These are phyloP conservation scores for Aphanoascus verrucosus DNA, from an alignment of 2,329 filamentous ascomycete genomes.

Conservation along the genomic window DNA sequence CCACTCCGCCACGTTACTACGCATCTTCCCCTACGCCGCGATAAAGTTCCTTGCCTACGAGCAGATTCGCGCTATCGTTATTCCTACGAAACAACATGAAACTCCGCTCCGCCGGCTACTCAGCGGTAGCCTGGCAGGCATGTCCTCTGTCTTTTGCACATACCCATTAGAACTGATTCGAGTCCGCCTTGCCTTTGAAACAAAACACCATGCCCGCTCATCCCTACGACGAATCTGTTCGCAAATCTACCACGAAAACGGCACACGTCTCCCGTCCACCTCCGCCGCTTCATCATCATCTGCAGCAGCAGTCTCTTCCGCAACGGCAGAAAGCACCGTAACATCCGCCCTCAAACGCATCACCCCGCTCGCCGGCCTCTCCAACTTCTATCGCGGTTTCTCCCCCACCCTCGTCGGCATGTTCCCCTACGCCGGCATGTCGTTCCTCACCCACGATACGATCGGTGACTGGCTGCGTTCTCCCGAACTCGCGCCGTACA, in stretches of 20 bases:
- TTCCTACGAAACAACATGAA: slow-evolving; percentile 61
- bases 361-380: slow-evolving; percentile 55
- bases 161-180: slow-evolving; percentile 90
- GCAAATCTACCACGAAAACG: slow-evolving; percentile 74
- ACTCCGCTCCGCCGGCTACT: slow-evolving; percentile 59
- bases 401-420: slow-evolving; percentile 82
- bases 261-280: slow-evolving; percentile 25
- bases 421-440: slow-evolving; percentile 91
- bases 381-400: slow-evolving; percentile 95
- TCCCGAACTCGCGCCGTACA: slow-evolving; percentile 57
- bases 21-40: slow-evolving; percentile 93
- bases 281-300: slow-evolving; percentile 25
- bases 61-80: slow-evolving; percentile 73
- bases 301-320: slow-evolving; percentile 23
- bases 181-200: slow-evolving; percentile 90
- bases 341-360: slow-evolving; percentile 39
- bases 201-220: slow-evolving; percentile 59
- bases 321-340: slow-evolving; percentile 21
- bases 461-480: slow-evolving; percentile 72
- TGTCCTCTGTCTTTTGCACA: slow-evolving; percentile 88
- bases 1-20: slow-evolving; percentile 83
- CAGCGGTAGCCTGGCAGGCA: slow-evolving; percentile 47
- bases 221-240: slow-evolving; percentile 66
- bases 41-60: slow-evolving; percentile 99
- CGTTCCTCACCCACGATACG: slow-evolving; percentile 90